Evolutionary conservation across 805 yeast species (phyloP).

Genomic region (Metschnikowia lochheadii): DNA sequence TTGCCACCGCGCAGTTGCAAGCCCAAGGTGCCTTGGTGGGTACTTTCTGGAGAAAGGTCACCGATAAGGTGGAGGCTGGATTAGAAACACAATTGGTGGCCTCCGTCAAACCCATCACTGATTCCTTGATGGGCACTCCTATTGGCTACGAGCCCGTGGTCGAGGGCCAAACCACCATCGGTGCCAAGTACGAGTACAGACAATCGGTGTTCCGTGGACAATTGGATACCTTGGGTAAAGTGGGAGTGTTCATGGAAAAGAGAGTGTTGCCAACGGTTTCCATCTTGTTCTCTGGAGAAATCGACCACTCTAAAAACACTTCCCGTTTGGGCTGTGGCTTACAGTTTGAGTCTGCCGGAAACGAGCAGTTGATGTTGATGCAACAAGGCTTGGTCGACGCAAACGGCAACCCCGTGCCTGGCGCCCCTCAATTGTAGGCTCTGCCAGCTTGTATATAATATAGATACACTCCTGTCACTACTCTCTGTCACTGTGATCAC

Average conservation of each 20-base stretch:
- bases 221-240: slow-evolving; percentile 86
- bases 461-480: neutral
- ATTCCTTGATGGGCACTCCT: slow-evolving; percentile 72
- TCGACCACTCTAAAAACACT: slow-evolving; percentile 71
- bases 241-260: slow-evolving; percentile 86
- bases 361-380: slow-evolving; percentile 87
- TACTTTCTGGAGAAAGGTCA: slow-evolving; percentile 90
- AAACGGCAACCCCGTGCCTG: slow-evolving; percentile 82
- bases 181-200: slow-evolving; percentile 97
- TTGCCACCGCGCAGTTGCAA: slow-evolving; percentile 88
- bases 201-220: slow-evolving; percentile 95
- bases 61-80: slow-evolving; percentile 93
- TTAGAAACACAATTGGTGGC: slow-evolving; percentile 82
- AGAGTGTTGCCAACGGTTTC: slow-evolving; percentile 89
- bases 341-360: slow-evolving; percentile 93
- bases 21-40: slow-evolving; percentile 88
- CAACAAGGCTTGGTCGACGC: slow-evolving; percentile 82
- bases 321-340: slow-evolving; percentile 89
- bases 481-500: no score
- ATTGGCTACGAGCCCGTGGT: slow-evolving; percentile 79
- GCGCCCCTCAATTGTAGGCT: slow-evolving; percentile 56
- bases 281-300: slow-evolving; percentile 83
- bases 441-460: slow-evolving; percentile 15
- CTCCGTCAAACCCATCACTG: slow-evolving; percentile 66
- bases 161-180: slow-evolving; percentile 89